These are phyloP conservation scores for Gonium pectorale DNA, from an alignment of 139 green algal genomes.

Conservation along the genomic window DNA sequence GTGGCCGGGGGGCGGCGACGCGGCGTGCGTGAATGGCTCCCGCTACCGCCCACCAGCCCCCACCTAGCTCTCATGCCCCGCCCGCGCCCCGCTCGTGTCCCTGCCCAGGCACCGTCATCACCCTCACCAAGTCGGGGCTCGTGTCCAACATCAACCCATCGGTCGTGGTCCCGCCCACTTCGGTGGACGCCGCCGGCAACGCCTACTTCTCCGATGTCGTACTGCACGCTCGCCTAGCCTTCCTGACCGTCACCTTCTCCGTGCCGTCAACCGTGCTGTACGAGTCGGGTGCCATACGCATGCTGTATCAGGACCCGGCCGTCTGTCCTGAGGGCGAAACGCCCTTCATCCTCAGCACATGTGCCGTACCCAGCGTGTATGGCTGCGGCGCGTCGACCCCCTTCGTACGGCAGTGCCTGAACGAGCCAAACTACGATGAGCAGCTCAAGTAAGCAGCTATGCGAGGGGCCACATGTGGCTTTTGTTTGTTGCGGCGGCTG, in stretches of 20 bases:
- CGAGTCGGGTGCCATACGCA: background rate
- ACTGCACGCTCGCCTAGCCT: background rate
- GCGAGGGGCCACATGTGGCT: too few relatives aligned
- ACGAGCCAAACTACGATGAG: background rate
- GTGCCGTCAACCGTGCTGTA: background rate
- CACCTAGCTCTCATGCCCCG: too few relatives aligned
- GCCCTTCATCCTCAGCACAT: too few relatives aligned
- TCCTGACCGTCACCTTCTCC: background rate
- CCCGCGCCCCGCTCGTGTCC: background rate
- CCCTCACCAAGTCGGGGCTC: background rate
- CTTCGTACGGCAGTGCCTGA: background rate
- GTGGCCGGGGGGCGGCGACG: too few relatives aligned
- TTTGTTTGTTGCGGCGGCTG: too few relatives aligned
- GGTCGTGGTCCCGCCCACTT: background rate
- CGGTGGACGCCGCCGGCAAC: background rate
- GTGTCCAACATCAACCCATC: background rate
- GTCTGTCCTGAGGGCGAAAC: too few relatives aligned
- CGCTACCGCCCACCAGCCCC: too few relatives aligned
- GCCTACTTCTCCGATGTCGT: background rate
- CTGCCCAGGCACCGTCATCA: background rate
- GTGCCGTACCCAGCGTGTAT: too few relatives aligned
- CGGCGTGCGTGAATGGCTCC: too few relatives aligned
- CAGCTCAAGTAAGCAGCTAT: too few relatives aligned
- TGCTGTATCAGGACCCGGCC: background rate
- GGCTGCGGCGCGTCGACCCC: too few relatives aligned